These are phyloP conservation scores for Saturnispora kantuleensis DNA, from an alignment of 805 yeast species.

Conservation along the genomic window DNA sequence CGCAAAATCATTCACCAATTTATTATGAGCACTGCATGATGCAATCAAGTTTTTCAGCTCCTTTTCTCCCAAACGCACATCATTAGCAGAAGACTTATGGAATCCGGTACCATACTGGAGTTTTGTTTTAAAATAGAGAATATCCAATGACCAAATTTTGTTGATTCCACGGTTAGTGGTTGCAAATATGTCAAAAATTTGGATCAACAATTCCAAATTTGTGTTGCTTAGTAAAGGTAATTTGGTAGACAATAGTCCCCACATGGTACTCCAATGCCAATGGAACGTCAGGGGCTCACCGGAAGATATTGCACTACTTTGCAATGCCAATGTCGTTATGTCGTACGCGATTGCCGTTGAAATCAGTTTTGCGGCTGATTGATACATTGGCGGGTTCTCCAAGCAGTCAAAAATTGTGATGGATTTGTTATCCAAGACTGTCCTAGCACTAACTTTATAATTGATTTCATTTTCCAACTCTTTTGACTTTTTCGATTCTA, in stretches of 20 bases:
- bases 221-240: background rate
- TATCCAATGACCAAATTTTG: slow-evolving; percentile 8
- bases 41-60: slow-evolving; percentile 17
- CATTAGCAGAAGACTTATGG: background rate
- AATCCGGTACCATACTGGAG: slow-evolving; percentile 2
- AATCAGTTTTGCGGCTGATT: slow-evolving; percentile 16
- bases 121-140: slow-evolving; percentile 10
- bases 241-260: slow-evolving; percentile 4
- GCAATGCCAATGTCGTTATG: slow-evolving; percentile 18
- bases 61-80: slow-evolving; percentile 10
- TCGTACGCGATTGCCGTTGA: slow-evolving; percentile 18
- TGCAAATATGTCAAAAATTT: slow-evolving; percentile 1
- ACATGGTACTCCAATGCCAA: slow-evolving; percentile 6
- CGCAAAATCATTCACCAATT: slow-evolving; percentile 13
- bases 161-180: background rate
- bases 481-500: slow-evolving; percentile 10
- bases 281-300: background rate
- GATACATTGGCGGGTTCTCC: slow-evolving; percentile 7
- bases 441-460: slow-evolving; percentile 38
- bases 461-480: slow-evolving; percentile 29
- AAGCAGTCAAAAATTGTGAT: slow-evolving; percentile 23
- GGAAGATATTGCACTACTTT: slow-evolving; percentile 2
- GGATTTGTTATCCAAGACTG: slow-evolving; percentile 36
- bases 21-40: slow-evolving; percentile 23
- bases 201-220: background rate